Base-by-base conservation (phyloP, 2,329 filamentous ascomycete species). In the Xenosphaeropsis pyriputrescens region DNA sequence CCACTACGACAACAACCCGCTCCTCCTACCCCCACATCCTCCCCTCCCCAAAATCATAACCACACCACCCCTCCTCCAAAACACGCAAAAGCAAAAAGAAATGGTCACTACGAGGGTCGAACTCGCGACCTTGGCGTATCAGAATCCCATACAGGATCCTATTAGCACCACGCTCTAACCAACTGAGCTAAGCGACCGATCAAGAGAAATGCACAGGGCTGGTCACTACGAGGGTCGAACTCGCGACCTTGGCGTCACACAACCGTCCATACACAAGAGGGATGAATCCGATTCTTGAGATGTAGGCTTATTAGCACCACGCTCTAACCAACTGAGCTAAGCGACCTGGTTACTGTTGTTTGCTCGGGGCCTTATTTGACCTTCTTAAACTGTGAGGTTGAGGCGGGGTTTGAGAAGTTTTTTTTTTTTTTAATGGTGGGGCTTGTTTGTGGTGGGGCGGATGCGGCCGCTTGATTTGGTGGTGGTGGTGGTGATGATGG, bases 171-270 rank as follows among this genome's bases (percentile, higher is more conserved):
- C 36, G 37, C 37, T 39, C 37, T 39, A 39, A 39, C 37, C 37
- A 39, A 35, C 37, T 39, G 37, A 39, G 38, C 38, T 40, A 40
- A 40, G 38, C 38, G 38, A 40, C 38, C 38, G 14, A 13, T 35
- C 4, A 26, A 26, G 22, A 26, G 22, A 26, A 26, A 26, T 26
- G 22, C 12, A 29, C n/a, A 29, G 30, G 29, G 38, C 16, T 36
- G 39, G 32, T 36, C 39, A 41, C 39, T 41, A 41, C 39, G 36
- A 41, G 39, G 39, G 37, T 41, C 39, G 39, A 41, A 41, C 39
- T 41, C 39, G 39, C 39, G 39, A 39, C 39, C 39, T 41, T 41
- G 39, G 39, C 39, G 39, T 41, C 8, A 18, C 22, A 26, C 22
- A 26, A 13, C 16, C n/a, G 16, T 15, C 12, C 8, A 17, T 15